Base-by-base conservation (phyloP, 345 rosid species). In the Pistacia integerrima region DNA sequence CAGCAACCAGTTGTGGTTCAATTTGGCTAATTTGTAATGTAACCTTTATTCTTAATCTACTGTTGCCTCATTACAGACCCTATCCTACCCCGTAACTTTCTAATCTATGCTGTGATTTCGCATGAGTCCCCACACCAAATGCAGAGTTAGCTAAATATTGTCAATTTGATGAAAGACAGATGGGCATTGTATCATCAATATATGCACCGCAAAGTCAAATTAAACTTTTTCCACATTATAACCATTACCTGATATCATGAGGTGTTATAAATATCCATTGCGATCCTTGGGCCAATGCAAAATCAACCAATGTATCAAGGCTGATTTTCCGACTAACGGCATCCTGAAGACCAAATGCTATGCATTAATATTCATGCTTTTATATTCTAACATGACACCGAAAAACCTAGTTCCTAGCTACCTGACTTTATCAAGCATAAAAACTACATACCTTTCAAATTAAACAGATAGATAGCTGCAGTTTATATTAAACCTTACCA, bases 181-280 rank as follows among this genome's bases (percentile, higher is more conserved):
- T 4, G 11, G 49, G 33, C 22, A 44, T 36, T 64, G 69, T 22
- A 51, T 30, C 28, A 17, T 60, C 28, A 68, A 68, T 22, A 73
- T 36, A 51, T 22, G 20, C 66, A 59, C 64, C 4, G 54, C 38
- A 70, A 22, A 46, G 2, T 38, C 33, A 38, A 13, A 5, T 7
- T 17, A 57, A 71, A 71, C 9, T 13, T 58, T 36, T 41, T 59
- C 9, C 48, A 48, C 49, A 22, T 55, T 30, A 67, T n/a, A 25
- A 49, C 12, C 41, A 66, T 79, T 78, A 96, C 99, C 97, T 87
- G 85, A 96, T 89, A 82, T 96, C 99, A 83, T 93, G 99, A 76
- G 99, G 99, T 56, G 99, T 96, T 73, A 96, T 96, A 80, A 96
- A 92, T 79, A 96, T 91, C 99, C 99, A 96, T 66, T 96, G 99